Conservation (phyloP, 169 alveolate species). For the Toxoplasma gondii region DNA sequence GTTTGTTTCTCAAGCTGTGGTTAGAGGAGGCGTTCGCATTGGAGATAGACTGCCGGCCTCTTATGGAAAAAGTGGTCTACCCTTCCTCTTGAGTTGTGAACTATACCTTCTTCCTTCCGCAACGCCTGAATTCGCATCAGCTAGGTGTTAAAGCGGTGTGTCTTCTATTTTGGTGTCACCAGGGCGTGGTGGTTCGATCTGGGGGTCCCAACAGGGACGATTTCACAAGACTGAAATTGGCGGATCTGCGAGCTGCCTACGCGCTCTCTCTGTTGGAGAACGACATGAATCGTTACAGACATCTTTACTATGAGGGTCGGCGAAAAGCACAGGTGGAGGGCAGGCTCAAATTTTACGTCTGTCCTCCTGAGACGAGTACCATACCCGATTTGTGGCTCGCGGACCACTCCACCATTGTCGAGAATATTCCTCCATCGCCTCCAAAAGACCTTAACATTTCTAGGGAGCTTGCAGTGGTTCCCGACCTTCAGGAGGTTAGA, state of each 20-base stretch:
- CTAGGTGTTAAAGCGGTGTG: not conserved
- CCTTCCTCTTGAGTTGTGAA: no score
- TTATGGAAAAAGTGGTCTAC: no score
- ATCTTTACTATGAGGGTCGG: not conserved
- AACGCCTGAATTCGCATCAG: no score
- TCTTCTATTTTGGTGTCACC: not conserved
- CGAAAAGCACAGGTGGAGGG: slow-evolving; percentile 14
- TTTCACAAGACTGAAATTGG: not conserved
- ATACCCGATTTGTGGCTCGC: slow-evolving; percentile 18
- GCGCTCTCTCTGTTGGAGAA: slow-evolving; percentile 6
- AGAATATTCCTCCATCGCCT: not conserved
- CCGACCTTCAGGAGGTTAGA: slow-evolving; percentile 12
- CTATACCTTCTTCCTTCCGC: no score
- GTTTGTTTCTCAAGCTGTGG: no score
- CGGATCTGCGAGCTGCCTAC: slow-evolving; percentile 14
- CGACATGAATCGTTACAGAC: slow-evolving; percentile 32
- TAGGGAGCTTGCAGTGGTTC: not conserved
- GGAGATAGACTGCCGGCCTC: no score
- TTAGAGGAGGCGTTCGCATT: no score
- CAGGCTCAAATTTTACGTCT: not conserved
- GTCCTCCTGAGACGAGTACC: not conserved
- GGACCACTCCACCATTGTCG: slow-evolving; percentile 12
- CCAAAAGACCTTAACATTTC: not conserved
- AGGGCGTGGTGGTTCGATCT: slow-evolving; percentile 9
- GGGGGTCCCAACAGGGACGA: not conserved